Evolutionary conservation across 345 rosid species (phyloP).

Genomic region (Microcos paniculata): DNA sequence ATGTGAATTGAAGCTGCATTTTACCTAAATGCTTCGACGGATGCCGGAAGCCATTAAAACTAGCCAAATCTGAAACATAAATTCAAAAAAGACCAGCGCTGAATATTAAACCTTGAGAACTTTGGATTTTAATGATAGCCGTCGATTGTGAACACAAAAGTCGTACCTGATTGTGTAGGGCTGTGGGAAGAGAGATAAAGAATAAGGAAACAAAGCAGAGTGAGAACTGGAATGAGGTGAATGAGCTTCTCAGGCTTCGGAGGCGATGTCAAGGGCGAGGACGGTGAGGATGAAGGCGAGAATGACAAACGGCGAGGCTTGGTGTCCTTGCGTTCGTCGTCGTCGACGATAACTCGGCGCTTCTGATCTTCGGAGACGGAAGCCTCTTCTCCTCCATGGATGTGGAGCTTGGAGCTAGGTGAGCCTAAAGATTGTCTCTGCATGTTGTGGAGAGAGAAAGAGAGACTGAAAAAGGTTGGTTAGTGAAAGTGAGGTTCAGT

Average conservation of each 20-base stretch:
- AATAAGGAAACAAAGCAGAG: conserved; percentile 72
- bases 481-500: conserved; percentile 10
- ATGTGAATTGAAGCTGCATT: conserved; percentile 38
- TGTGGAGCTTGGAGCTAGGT: conserved; percentile 63
- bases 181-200: conserved; percentile 80
- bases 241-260: conserved; percentile 57
- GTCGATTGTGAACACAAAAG: conserved; percentile 3
- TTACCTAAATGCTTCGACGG: conserved; percentile 51
- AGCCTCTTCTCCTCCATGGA: conserved; percentile 58
- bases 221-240: conserved; percentile 86
- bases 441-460: conserved; percentile 43
- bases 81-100: not conserved
- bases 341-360: conserved; percentile 34
- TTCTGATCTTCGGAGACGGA: conserved; percentile 31
- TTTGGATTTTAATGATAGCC: not conserved
- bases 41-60: conserved; percentile 62
- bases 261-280: conserved; percentile 33
- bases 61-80: conserved; percentile 67
- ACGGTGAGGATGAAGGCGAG: conserved; percentile 23
- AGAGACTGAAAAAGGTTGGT: conserved; percentile 17
- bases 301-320: conserved; percentile 59
- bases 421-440: conserved; percentile 91
- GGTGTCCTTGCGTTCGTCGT: conserved; percentile 47
- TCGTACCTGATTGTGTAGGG: conserved; percentile 73
- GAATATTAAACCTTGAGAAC: not conserved